phyloP scores from a whole-genome alignment of 2,329 filamentous ascomycete species.

The Pestalotiopsis sp. region DNA sequence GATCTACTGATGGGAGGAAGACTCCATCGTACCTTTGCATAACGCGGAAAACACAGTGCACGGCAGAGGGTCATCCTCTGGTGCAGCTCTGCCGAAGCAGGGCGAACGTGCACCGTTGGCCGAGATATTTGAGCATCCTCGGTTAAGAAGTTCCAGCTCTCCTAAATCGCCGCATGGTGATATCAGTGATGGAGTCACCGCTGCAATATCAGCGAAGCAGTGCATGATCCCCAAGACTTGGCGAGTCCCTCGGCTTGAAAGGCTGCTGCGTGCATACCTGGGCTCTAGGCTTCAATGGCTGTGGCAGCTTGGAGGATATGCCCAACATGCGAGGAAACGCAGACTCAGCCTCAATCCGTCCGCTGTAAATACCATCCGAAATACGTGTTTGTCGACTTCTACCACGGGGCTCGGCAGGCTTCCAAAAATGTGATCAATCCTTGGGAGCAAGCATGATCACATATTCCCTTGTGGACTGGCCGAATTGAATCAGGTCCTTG shows the following conservation, averaged over 20 bases:
- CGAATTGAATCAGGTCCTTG: constrained; percentile 89
- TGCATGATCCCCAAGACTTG: background rate
- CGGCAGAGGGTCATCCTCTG: background rate
- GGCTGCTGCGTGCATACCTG: background rate
- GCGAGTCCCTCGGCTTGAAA: background rate
- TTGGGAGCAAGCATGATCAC: constrained; percentile 81
- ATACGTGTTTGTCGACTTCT: background rate
- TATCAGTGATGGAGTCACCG: background rate
- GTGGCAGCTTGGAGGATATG: background rate
- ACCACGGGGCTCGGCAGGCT: background rate
- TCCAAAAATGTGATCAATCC: constrained; percentile 32
- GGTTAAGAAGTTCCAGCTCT: background rate
- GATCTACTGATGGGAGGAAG: background rate
- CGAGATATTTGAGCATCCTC: background rate
- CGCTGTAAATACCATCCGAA: background rate
- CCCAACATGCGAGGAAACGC: background rate
- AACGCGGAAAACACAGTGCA: background rate
- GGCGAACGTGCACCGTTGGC: background rate
- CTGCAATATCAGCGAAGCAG: background rate
- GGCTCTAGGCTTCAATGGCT: background rate
- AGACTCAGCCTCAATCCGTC: background rate
- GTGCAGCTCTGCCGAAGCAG: background rate
- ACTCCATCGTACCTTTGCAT: background rate
- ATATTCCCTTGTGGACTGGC: constrained; percentile 87
- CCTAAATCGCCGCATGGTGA: background rate